Base-by-base conservation (phyloP, 1,284 basidiomycete species). In the Phaffia rhodozyma region DNA sequence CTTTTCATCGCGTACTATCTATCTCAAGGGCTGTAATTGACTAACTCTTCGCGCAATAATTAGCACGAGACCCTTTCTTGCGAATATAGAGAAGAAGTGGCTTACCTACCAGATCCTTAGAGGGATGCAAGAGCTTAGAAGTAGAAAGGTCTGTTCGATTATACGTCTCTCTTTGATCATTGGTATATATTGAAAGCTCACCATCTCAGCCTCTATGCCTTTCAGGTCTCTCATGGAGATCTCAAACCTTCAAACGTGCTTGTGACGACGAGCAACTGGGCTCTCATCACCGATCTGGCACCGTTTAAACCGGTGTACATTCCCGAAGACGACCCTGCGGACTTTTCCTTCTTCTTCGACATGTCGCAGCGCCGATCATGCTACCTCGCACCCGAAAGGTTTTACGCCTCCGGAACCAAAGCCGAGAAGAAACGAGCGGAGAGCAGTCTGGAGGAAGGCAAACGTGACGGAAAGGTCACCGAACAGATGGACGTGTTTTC, bases 401-500 rank as follows among this genome's bases (percentile, higher is more conserved):
- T 98, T 78, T 97, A 88, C 75, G 84, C 86, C 2, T 82, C 86
- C 1, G 83, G 82, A 3, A 84, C 84, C 0, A 86, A 87, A 52
- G 57, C 30, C 13, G 53, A 59, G n/a, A 57, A n/a, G 20, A 49
- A 55, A 29, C 43, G 67, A 62, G 38, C 49, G 47, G 51, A 67
- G 65, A 55, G 74, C 72, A 99, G 71, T 81, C 63, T 79, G 80
- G 23, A 77, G 77, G 69, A 78, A 43, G 80, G 78, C 4, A 81
- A 81, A 69, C 74, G 81, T 30, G 86, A 93, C 67, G 87, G 85
- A 5, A 85, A 82, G 69, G 86, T 98, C 27, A 92, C 90, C 0
- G 92, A 99, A 75, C 82, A 89, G 3, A 98, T 99, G 96, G 96
- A 99, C 73, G 89, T 94, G 60, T 99, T 98, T 72, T 91, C 91